Conservation (phyloP, 164 flowering plant species). For the Nymphaea colorata region DNA sequence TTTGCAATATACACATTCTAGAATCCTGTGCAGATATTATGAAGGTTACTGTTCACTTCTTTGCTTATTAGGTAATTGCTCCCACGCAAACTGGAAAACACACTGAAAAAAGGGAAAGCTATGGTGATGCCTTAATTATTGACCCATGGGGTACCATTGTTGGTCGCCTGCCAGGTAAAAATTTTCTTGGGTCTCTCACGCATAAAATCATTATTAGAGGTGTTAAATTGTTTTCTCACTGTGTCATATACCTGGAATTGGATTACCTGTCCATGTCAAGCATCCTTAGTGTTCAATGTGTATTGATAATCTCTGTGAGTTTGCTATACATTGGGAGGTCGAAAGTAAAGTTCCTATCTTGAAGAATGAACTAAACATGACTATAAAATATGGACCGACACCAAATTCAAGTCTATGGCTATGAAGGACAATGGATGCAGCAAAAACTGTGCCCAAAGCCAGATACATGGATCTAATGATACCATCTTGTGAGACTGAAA, state of each 20-base stretch:
- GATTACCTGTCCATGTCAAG: not conserved
- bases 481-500: not conserved
- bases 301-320: no score
- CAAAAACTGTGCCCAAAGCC: no score
- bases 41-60: not conserved
- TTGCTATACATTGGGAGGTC: no score
- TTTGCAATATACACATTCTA: not conserved
- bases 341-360: no score
- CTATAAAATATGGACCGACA: no score
- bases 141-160: constrained; percentile 92
- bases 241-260: not conserved
- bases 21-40: not conserved
- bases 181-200: not conserved
- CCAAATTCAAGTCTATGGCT: no score
- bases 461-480: no score
- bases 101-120: constrained; percentile 80
- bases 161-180: constrained; percentile 65
- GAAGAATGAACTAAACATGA: no score
- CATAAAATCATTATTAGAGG: not conserved
- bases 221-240: not conserved
- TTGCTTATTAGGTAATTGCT: constrained; percentile 57
- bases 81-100: constrained; percentile 83
- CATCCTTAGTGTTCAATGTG: not conserved
- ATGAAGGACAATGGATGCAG: no score
- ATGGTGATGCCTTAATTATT: constrained; percentile 70